Evolutionary conservation across 108 stramenopile species (phyloP).

Genomic region (Epithemia pelagica): DNA sequence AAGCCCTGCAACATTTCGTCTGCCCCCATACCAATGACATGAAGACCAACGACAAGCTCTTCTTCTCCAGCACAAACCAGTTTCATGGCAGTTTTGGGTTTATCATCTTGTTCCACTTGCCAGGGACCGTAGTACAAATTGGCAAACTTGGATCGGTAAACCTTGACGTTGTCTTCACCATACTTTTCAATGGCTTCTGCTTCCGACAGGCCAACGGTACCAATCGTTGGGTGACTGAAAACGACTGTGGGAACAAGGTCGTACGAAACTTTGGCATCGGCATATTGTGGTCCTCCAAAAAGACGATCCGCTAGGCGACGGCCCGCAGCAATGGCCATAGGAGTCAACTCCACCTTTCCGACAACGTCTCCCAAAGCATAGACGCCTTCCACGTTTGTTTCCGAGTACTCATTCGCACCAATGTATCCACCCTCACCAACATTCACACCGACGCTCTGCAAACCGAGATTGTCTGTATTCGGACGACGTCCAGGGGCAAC

Average conservation of each 20-base stretch:
- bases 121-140: constrained; percentile 84
- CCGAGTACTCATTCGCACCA: constrained; percentile 60
- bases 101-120: constrained; percentile 51
- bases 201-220: constrained; percentile 70
- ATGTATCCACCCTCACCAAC: constrained; percentile 30
- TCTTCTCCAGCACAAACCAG: constrained; percentile 72
- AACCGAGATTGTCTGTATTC: constrained; percentile 42
- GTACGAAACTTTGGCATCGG: constrained; percentile 64
- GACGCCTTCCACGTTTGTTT: constrained; percentile 44
- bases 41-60: constrained; percentile 72
- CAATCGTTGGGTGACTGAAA: constrained; percentile 79
- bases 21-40: constrained; percentile 86
- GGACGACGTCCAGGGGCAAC: constrained; percentile 82
- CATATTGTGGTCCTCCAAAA: constrained; percentile 44
- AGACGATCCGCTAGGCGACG: constrained; percentile 19
- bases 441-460: constrained; percentile 57
- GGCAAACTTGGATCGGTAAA: constrained; percentile 73
- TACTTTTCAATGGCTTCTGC: constrained; percentile 60
- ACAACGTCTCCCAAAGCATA: constrained; percentile 81
- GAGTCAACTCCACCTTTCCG: constrained; percentile 80
- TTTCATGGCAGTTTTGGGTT: constrained; percentile 46
- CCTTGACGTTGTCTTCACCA: constrained; percentile 71
- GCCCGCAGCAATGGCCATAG: constrained; percentile 55
- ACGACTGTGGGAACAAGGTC: constrained; percentile 76
- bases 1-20: constrained; percentile 99